Evolutionary conservation across 208 protist species (phyloP).

Genomic region (Trichomonas vaginalis): DNA sequence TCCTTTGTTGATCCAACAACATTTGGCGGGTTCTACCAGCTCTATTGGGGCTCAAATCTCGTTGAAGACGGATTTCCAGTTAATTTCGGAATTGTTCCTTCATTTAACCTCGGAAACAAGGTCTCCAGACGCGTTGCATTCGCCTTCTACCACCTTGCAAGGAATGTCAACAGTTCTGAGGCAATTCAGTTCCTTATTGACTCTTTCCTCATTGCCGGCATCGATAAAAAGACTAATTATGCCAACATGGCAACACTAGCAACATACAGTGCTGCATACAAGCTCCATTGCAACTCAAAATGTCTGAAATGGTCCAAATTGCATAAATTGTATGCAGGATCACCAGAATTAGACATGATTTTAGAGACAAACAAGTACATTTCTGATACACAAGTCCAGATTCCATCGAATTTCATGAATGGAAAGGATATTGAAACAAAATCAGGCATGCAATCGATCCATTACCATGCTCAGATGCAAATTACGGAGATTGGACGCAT

Average conservation of each 20-base stretch:
- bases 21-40: background rate
- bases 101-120: background rate
- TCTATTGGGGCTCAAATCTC: background rate
- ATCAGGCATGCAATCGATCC: background rate
- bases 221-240: too few species aligned
- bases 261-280: background rate
- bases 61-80: background rate
- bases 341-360: background rate
- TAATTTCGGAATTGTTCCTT: background rate
- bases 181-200: background rate
- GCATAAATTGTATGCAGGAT: background rate
- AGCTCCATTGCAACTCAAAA: background rate
- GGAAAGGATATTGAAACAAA: background rate
- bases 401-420: background rate
- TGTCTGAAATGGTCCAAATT: background rate
- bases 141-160: background rate
- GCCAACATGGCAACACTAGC: background rate
- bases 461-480: background rate
- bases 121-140: background rate
- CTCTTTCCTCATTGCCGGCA: too few species aligned
- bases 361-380: background rate
- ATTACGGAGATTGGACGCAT: background rate
- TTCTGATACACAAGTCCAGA: background rate
- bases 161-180: background rate
- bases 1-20: background rate